Base-by-base conservation (phyloP, 371 early-diverging fungal species). In the Mortierella sp. region DNA sequence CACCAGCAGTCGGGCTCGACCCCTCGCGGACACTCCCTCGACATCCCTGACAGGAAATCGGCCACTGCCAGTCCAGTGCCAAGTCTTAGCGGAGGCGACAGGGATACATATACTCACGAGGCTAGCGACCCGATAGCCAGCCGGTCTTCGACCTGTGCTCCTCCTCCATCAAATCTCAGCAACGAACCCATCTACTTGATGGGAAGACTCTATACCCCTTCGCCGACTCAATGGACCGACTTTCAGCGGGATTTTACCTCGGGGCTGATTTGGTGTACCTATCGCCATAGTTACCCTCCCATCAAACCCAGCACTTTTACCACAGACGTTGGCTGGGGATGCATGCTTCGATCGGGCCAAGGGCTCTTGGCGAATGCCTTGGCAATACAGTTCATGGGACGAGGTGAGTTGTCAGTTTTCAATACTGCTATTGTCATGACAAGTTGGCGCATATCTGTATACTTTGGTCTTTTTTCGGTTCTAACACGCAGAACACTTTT, bases 301-400 rank as follows among this genome's bases (percentile, higher is more conserved):
- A 95, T 97, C 68, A 87, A 91, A 66, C 92, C 95, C n/a, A 91
- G 94, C 29, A 87, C 86, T 40, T 96, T 92, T 77, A 96, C 95
- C 34, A 92, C 94, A 2, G 99, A 96, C 71, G 91, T 93, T 48
- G 98, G 97, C 3, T 97, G 97, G 97, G 99, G 99, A 0, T 99
- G 99, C 86, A 99, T 99, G 99, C 86, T 99, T 52, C 86, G 99
- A 39, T 95, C 96, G 45, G 98, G 97, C 0, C 99, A 99, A 82
- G 96, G 95, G 85, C 85, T 99, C 66, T 87, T 99, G 64, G 96
- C 96, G 1, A 95, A 96, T 76, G 93, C 97, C 0, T 86, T 97
- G 13, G 79, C 95, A 67, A 79, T 94, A 13, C 94, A 93, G 66
- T 85, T 88, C 43, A 85, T 96, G 77, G 93, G 94, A 7, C 86